Conservation (phyloP, 1,139 yeast genomes). For the Geotrichum australiense region DNA sequence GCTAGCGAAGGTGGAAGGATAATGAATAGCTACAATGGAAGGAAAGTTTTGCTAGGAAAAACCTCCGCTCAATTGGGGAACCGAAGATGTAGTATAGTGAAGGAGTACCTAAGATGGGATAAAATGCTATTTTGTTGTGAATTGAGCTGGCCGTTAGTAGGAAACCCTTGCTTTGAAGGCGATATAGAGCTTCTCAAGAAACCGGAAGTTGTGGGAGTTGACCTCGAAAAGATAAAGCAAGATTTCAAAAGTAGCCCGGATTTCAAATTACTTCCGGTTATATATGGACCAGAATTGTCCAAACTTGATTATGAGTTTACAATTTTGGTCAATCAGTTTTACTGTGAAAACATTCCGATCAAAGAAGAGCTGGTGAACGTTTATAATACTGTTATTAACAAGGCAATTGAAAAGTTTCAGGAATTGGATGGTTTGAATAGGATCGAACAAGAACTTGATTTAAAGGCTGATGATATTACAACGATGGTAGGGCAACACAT, state of each 20-base stretch:
- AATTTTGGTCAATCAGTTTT: constrained; percentile 36
- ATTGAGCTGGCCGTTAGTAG: constrained; percentile 43
- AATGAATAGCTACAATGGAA: constrained; percentile 54
- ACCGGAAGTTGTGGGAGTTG: constrained; percentile 18
- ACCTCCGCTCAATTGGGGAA: constrained; percentile 40
- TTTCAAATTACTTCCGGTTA: constrained; percentile 23
- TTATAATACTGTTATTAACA: constrained; percentile 35
- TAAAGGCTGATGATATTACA: constrained; percentile 46
- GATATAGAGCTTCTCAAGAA: constrained; percentile 7
- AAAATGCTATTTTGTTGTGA: constrained; percentile 43
- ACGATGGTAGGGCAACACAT: constrained; percentile 59
- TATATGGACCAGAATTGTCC: constrained; percentile 26
- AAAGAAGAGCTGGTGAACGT: constrained; percentile 32
- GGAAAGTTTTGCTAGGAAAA: constrained; percentile 51
- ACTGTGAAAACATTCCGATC: constrained; percentile 30
- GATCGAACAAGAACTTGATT: constrained; percentile 32
- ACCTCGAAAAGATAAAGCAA: constrained; percentile 21
- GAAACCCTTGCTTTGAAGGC: constrained; percentile 26
- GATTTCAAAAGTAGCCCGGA: constrained; percentile 13
- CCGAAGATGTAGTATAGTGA: constrained; percentile 33
- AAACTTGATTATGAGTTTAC: constrained; percentile 30
- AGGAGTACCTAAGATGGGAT: constrained; percentile 42
- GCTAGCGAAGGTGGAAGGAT: constrained; percentile 41
- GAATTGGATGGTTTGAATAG: constrained; percentile 30
- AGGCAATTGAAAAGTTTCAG: constrained; percentile 40